Evolutionary conservation across 2,329 filamentous ascomycete genomes (phyloP).

Genomic region (Tolypocladium cylindrosporum): DNA sequence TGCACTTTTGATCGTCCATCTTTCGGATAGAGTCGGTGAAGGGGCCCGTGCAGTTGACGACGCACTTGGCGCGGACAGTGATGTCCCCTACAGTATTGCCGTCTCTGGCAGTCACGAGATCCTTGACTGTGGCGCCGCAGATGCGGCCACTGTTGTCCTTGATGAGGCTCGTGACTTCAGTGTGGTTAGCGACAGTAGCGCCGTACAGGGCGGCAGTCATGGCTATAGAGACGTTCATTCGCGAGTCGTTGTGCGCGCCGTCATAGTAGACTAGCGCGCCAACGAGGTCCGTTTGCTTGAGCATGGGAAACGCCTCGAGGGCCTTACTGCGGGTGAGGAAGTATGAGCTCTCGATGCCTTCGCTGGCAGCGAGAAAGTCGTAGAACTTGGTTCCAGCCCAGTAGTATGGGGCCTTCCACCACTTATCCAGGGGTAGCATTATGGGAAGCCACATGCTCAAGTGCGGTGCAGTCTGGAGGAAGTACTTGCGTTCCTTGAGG

Average conservation of each 20-base stretch:
- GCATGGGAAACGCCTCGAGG: constrained; percentile 79
- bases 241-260: constrained; percentile 83
- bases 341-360: constrained; percentile 83
- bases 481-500: constrained; percentile 64
- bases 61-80: constrained; percentile 64
- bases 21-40: constrained; percentile 81
- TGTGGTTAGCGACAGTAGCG: constrained; percentile 71
- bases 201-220: constrained; percentile 87
- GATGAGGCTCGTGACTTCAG: constrained; percentile 67
- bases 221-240: constrained; percentile 83
- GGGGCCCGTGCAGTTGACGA: constrained; percentile 83
- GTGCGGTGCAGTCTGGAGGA: constrained; percentile 65
- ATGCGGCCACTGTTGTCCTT: constrained; percentile 66
- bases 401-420: constrained; percentile 71
- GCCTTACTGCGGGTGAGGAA: constrained; percentile 81
- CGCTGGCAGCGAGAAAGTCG: constrained; percentile 73
- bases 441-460: constrained; percentile 65
- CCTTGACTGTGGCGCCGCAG: constrained; percentile 63
- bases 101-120: constrained; percentile 56
- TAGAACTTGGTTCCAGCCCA: constrained; percentile 74
- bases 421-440: constrained; percentile 65
- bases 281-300: constrained; percentile 68
- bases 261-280: constrained; percentile 87
- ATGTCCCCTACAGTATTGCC: constrained; percentile 52
- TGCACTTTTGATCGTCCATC: constrained; percentile 63